Evolutionary conservation across 2,329 filamentous ascomycete species (phyloP).

Genomic region (Nemania serpens): DNA sequence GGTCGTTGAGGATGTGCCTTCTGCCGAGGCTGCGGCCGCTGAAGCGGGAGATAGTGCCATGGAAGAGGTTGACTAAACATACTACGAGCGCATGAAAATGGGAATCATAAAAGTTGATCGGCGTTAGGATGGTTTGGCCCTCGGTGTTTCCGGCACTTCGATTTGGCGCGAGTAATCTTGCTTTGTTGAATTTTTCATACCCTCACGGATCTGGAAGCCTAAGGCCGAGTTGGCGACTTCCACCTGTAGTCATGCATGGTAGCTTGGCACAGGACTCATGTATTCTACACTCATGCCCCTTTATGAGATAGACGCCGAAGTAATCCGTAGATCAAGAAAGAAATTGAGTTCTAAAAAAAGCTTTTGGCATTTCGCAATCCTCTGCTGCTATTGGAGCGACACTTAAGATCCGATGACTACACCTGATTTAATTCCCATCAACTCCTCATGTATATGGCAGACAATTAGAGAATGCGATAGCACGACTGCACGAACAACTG

Average conservation of each 20-base stretch:
- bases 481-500: too few species aligned
- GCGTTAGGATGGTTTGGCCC: conserved; percentile 48
- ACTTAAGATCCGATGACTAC: not conserved
- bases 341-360: not conserved
- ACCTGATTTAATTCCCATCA: too few species aligned
- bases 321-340: conserved; percentile 38
- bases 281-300: conserved; percentile 41
- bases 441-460: too few species aligned
- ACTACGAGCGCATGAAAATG: conserved; percentile 36
- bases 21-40: conserved; percentile 63
- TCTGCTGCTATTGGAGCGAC: not conserved
- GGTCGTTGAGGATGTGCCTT: conserved; percentile 65
- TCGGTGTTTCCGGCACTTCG: conserved; percentile 42
- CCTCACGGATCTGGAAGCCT: conserved; percentile 33
- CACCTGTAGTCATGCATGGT: conserved; percentile 25
- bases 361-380: not conserved
- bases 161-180: conserved; percentile 36
- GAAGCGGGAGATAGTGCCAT: conserved; percentile 89
- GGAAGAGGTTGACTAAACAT: conserved; percentile 97
- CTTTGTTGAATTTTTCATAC: conserved; percentile 41
- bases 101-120: conserved; percentile 48
- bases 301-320: conserved; percentile 40
- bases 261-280: conserved; percentile 35
- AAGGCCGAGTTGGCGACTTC: conserved; percentile 21
- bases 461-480: too few species aligned